These are phyloP conservation scores for Neurospora tetrasperma DNA, from an alignment of 495 filamentous ascomycete species.

Conservation along the genomic window DNA sequence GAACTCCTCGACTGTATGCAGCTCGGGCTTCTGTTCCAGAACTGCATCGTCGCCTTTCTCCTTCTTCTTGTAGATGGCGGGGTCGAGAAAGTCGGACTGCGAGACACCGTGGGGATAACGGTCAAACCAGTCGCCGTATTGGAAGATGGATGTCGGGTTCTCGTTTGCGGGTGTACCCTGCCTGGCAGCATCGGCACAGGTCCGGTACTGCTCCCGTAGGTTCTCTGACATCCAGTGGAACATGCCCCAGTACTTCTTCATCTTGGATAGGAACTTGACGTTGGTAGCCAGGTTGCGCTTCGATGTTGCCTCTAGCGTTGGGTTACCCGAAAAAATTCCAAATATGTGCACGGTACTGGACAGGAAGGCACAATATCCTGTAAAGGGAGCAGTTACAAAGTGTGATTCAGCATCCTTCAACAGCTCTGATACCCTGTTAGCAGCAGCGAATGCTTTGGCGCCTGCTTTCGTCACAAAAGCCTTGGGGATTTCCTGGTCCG, in stretches of 20 bases:
- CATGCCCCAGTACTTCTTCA: slow-evolving; percentile 97
- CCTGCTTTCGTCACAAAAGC: slow-evolving; percentile 68
- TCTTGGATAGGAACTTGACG: slow-evolving; percentile 80
- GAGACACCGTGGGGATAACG: slow-evolving; percentile 90
- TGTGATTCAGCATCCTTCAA: slow-evolving; percentile 71
- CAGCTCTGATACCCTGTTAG: slow-evolving; percentile 76
- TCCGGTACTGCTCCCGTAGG: slow-evolving; percentile 78
- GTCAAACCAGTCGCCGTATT: slow-evolving; percentile 97
- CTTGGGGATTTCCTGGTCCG: slow-evolving; percentile 66
- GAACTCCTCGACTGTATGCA: slow-evolving; percentile 92
- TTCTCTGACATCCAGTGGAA: slow-evolving; percentile 95
- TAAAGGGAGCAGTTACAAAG: slow-evolving; percentile 79
- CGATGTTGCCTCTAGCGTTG: slow-evolving; percentile 59
- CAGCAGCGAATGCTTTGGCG: slow-evolving; percentile 72
- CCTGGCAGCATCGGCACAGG: slow-evolving; percentile 67
- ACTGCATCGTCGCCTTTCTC: slow-evolving; percentile 71
- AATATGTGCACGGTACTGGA: slow-evolving; percentile 89
- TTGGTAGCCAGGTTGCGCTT: slow-evolving; percentile 85
- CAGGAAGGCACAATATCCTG: slow-evolving; percentile 87
- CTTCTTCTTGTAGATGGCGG: slow-evolving; percentile 53
- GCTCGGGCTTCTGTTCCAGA: slow-evolving; percentile 72
- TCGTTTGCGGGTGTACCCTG: slow-evolving; percentile 41
- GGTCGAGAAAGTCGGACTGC: slow-evolving; percentile 71
- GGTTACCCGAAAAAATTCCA: slow-evolving; percentile 75
- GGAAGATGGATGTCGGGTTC: slow-evolving; percentile 61